phyloP scores from a whole-genome alignment of 2,329 filamentous ascomycete genomes.

The Sclerotinia nivalis region DNA sequence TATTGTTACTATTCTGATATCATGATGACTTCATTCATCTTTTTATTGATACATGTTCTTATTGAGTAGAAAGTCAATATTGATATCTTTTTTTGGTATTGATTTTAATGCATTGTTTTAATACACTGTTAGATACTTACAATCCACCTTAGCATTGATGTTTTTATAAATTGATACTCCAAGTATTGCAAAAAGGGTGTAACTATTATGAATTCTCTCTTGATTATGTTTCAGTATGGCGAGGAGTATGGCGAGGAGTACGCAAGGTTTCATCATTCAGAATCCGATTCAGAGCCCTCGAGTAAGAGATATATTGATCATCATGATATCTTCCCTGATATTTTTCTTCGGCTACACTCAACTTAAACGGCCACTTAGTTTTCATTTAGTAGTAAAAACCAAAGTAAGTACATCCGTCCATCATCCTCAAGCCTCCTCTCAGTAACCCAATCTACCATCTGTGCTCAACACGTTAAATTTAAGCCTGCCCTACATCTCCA shows the following conservation, averaged over 20 bases:
- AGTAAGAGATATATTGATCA: background rate
- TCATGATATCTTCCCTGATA: background rate
- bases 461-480: conserved; percentile 3
- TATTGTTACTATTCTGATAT: background rate
- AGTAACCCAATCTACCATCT: background rate
- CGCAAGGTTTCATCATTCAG: no score
- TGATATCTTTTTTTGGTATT: background rate
- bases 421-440: background rate
- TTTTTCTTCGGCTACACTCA: no score
- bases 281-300: no score
- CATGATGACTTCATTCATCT: background rate
- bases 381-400: no score
- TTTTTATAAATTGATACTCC: background rate
- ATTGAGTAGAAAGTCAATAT: background rate
- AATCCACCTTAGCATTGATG: background rate
- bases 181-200: background rate
- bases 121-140: background rate
- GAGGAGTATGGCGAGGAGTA: background rate
- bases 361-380: background rate
- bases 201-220: no score
- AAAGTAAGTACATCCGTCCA: background rate
- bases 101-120: background rate
- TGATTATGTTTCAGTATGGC: background rate
- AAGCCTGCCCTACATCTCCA: conserved; percentile 15
- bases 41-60: no score